A percentile compares a stretch with the other conserved stretches of the same genome.
phyloP scores from a whole-genome alignment of 2,329 filamentous ascomycete species.

The Alternaria atra region DNA sequence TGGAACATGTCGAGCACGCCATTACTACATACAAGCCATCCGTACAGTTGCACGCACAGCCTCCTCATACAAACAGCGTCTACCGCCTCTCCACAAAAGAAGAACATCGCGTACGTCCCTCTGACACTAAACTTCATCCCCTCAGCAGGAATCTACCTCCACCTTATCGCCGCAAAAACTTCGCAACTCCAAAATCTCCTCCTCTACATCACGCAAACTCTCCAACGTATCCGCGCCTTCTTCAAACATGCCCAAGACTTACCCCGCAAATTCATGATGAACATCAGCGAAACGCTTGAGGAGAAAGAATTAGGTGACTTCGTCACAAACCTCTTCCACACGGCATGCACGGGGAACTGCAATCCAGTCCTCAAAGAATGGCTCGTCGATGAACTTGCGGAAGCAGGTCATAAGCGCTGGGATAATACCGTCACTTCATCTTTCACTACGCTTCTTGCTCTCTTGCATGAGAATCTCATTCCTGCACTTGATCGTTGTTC shows the following conservation, averaged over 20 bases:
- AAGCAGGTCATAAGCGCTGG: conserved; percentile 90
- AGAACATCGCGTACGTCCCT: conserved; percentile 61
- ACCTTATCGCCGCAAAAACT: conserved; percentile 84
- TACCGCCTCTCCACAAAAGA: conserved; percentile 34
- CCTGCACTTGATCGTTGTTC: conserved; percentile 85
- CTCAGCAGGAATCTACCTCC: conserved; percentile 79
- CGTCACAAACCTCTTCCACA: conserved; percentile 80
- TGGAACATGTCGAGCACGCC: conserved; percentile 58
- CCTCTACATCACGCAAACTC: conserved; percentile 82
- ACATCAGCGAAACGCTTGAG: conserved; percentile 77
- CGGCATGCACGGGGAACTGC: conserved; percentile 84
- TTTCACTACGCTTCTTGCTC: conserved; percentile 76
- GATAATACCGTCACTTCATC: conserved; percentile 84
- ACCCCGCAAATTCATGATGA: conserved; percentile 78
- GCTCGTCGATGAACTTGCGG: conserved; percentile 77
- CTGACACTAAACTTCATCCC: conserved; percentile 86
- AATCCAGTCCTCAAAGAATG: conserved; percentile 81
- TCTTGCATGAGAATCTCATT: conserved; percentile 87
- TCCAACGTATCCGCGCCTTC: conserved; percentile 80
- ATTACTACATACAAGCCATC: conserved; percentile 73
- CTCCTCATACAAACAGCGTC: conserved; percentile 67
- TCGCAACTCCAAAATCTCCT: conserved; percentile 88
- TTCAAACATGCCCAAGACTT: conserved; percentile 85
- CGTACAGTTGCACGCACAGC: conserved; percentile 77
- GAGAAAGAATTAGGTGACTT: conserved; percentile 72